These are phyloP conservation scores for Phellopilus nigrolimitatus DNA, from an alignment of 1,284 basidiomycete genomes.

Conservation along the genomic window DNA sequence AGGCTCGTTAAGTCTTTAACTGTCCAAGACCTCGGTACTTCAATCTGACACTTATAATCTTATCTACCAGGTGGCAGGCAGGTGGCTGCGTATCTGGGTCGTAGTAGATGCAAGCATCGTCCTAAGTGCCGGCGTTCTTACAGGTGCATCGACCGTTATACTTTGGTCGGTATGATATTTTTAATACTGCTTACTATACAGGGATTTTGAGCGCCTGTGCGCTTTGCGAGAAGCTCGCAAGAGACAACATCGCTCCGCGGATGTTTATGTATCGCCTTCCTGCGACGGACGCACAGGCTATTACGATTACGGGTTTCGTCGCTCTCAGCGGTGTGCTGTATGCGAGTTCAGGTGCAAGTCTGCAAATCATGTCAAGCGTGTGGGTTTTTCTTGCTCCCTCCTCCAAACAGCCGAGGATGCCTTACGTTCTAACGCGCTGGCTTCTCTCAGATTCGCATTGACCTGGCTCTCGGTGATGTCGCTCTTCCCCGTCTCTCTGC, in stretches of 20 bases:
- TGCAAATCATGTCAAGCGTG: slow-evolving; percentile 56
- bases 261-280: slow-evolving; percentile 47
- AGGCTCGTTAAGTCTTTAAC: slow-evolving; percentile 30
- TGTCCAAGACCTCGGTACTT: slow-evolving; percentile 3
- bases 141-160: slow-evolving; percentile 36
- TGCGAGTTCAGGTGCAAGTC: slow-evolving; percentile 48
- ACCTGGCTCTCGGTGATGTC: slow-evolving; percentile 62
- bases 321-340: slow-evolving; percentile 51
- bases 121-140: slow-evolving; percentile 64
- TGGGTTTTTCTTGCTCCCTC: slow-evolving; percentile 26
- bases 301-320: slow-evolving; percentile 49
- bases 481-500: slow-evolving; percentile 55
- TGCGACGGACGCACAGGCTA: slow-evolving; percentile 46
- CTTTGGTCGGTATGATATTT: slow-evolving; percentile 5
- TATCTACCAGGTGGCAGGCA: slow-evolving; percentile 35
- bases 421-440: not conserved
- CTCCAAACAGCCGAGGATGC: slow-evolving; percentile 13
- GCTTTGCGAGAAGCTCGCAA: slow-evolving; percentile 52
- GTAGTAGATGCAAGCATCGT: slow-evolving; percentile 62
- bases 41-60: slow-evolving; percentile 28
- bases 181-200: slow-evolving; percentile 21
- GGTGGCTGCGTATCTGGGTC: slow-evolving; percentile 56
- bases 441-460: slow-evolving; percentile 45
- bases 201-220: slow-evolving; percentile 58
- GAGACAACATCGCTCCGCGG: slow-evolving; percentile 54